Conservation (phyloP, 176 grass and related monocot genomes). For the Carex myosuroides region DNA sequence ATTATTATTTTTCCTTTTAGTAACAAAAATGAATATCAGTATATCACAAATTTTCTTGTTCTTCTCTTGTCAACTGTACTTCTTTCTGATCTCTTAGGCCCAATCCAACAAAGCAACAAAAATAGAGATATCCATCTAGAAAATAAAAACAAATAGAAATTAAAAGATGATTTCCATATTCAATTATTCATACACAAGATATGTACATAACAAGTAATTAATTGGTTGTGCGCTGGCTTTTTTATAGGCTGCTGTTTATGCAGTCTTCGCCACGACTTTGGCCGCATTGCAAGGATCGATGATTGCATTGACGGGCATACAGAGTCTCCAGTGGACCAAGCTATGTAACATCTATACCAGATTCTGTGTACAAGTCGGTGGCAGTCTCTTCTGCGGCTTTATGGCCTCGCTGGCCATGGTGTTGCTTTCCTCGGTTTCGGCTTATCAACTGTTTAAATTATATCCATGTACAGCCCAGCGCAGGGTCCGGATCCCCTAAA, state of each 20-base stretch:
- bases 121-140: neutral
- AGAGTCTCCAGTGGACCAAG: conserved; percentile 65
- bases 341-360: conserved; percentile 91
- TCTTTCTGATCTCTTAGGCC: neutral
- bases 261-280: conserved; percentile 49
- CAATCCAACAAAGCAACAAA: neutral
- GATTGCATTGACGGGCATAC: conserved; percentile 43
- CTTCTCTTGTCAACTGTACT: too few relatives aligned
- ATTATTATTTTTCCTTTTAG: too few relatives aligned
- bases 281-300: conserved; percentile 54
- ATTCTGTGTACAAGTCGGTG: conserved; percentile 78
- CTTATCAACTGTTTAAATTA: conserved; percentile 60
- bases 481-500: too few relatives aligned
- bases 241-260: conserved; percentile 41
- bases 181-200: neutral
- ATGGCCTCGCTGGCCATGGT: conserved; percentile 37
- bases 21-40: too few relatives aligned
- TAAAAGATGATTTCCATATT: conserved; percentile 1
- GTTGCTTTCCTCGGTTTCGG: conserved; percentile 50
- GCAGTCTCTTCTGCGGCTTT: conserved; percentile 44
- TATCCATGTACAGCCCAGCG: conserved; percentile 24
- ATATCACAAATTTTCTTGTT: neutral
- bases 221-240: neutral
- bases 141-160: neutral
- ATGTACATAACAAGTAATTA: conserved; percentile 1